A percentile compares a stretch with the other conserved stretches of the same genome.
Conservation (phyloP, 2,329 filamentous ascomycete genomes). For the Diaporthe sp. region DNA sequence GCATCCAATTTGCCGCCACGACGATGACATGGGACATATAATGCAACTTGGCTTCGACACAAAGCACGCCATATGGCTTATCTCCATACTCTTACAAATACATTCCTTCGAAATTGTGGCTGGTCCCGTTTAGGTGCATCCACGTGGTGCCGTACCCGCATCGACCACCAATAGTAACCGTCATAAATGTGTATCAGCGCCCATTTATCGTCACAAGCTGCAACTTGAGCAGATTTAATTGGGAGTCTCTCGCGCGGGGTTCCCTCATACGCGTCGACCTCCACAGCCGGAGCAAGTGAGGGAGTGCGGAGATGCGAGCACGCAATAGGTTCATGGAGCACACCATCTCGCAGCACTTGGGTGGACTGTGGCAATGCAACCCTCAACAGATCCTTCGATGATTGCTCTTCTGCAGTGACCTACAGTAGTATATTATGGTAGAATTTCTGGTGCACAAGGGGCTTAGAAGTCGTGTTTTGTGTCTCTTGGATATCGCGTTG, state of each 20-base stretch:
- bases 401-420: neutral
- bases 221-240: neutral
- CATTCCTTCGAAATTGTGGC: neutral
- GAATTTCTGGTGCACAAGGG: too few species aligned
- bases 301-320: slow-evolving; percentile 28
- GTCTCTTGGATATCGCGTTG: neutral
- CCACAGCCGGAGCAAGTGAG: neutral
- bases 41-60: too few species aligned
- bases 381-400: neutral
- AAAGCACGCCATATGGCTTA: slow-evolving; percentile 25
- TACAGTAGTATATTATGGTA: neutral
- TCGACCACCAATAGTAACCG: neutral
- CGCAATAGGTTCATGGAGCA: slow-evolving; percentile 34
- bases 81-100: slow-evolving; percentile 16
- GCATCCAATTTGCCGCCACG: neutral
- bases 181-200: neutral
- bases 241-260: neutral
- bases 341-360: neutral
- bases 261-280: neutral
- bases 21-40: neutral
- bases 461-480: neutral
- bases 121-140: neutral
- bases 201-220: neutral
- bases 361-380: neutral
- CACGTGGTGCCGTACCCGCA: neutral